phyloP scores from a whole-genome alignment of 208 protist genomes.

The Herpetomonas tarakana region DNA sequence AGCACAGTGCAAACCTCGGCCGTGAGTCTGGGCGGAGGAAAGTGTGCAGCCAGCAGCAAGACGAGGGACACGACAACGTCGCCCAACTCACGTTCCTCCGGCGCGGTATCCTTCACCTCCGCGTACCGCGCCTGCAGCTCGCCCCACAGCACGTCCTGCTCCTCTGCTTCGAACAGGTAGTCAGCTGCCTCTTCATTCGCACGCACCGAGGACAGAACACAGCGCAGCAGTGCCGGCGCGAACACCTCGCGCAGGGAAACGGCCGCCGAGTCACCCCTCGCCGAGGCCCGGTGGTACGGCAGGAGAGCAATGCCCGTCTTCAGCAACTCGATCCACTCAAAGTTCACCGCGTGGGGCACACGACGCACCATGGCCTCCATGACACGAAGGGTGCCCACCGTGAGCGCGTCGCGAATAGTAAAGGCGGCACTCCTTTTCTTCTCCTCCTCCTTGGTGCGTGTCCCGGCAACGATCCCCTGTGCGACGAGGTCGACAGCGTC shows the following conservation, averaged over 20 bases:
- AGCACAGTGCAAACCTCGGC: constrained; percentile 14
- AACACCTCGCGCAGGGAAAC: constrained; percentile 2
- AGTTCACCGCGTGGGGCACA: constrained; percentile 47
- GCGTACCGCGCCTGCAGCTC: constrained; percentile 16
- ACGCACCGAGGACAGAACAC: constrained; percentile 32
- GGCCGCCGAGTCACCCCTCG: neutral
- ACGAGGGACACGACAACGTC: neutral
- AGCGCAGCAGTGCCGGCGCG: constrained; percentile 31
- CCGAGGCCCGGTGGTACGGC: neutral
- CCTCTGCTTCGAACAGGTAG: constrained; percentile 51
- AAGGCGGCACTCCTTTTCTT: neutral
- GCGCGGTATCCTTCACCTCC: neutral
- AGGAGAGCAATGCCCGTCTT: constrained; percentile 17
- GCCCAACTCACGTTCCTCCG: neutral
- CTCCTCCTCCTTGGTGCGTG: neutral
- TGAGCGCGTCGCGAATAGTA: constrained; percentile 19
- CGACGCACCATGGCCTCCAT: constrained; percentile 57
- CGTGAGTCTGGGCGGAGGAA: neutral
- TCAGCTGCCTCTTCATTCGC: constrained; percentile 51
- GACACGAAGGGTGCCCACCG: constrained; percentile 55
- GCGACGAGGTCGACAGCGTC: neutral
- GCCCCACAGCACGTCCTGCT: constrained; percentile 16
- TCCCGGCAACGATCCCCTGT: neutral
- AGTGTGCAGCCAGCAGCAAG: neutral
- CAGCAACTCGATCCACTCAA: constrained; percentile 82